Base-by-base conservation (phyloP, 805 yeast genomes). In the Scheffersomyces amazonensis region DNA sequence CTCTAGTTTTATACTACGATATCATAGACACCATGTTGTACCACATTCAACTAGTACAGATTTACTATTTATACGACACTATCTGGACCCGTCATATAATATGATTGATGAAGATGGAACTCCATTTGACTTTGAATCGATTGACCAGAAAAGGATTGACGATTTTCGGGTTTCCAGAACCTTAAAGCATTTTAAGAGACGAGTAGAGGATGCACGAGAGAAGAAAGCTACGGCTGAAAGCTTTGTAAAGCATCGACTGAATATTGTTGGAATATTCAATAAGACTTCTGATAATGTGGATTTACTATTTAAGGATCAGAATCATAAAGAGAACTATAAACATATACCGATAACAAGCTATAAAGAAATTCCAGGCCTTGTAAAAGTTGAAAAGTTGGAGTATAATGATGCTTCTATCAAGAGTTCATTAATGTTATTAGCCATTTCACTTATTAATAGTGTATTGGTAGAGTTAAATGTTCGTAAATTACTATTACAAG, bases 401-500 rank as follows among this genome's bases (percentile, higher is more conserved):
- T 52, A 50, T 18, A 41, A 45, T 31, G 42, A 47, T 3, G 41
- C 53, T 5, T 53, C 55, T 3, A 50, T 60, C 18, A 49, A 46
- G 30, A 53, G 52, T 34, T 42, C 60, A 5, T 34, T 63, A 15
- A 39, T 49, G 43, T 43, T 55, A 13, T 32, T 62, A 3, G 50
- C 52, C 4, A 43, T 48, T 10, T 53, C 47, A 25, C 32, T 65
- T 11, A 32, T 60, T n/a, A 58, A 54, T 21, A 36, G 59, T 5
- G 41, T 61, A 5, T 37, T 61, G 23, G 56, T 58, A 7, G 68
- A 64, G 31, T 39, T 64, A 35, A 62, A 61, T 37, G 25, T 64
- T 3, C 41, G 58, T 13, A 45, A 54, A 20, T 45, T 57, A 6
- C 35, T 47, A 28, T 35, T 46, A 10, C 35, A 37, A 13, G 40